Percentiles rank a stretch among this genome's conserved stretches.
Conservation (phyloP, 2,329 filamentous ascomycete species). For the Trichoderma sp. region DNA sequence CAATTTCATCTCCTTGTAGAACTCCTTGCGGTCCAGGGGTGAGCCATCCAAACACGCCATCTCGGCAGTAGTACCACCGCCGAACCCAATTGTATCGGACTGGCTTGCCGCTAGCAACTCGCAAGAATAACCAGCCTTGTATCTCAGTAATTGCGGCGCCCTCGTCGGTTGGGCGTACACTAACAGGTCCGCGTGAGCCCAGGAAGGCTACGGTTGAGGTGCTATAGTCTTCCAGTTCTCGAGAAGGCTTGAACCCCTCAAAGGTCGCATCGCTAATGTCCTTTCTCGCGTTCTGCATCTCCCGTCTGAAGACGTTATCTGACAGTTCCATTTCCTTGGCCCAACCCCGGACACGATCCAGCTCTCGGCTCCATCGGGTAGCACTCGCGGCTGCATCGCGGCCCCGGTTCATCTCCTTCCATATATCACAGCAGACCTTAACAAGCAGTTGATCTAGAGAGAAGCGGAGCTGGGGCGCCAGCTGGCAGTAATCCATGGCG, state of each 20-base stretch:
- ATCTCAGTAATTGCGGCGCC: slow-evolving; percentile 65
- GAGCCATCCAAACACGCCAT: slow-evolving; percentile 94
- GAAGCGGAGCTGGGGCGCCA: slow-evolving; percentile 80
- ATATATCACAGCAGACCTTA: slow-evolving; percentile 79
- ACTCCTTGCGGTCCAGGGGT: slow-evolving; percentile 82
- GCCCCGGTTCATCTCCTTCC: slow-evolving; percentile 76
- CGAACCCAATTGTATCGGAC: slow-evolving; percentile 85
- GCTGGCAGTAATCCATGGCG: slow-evolving; percentile 88
- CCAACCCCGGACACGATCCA: slow-evolving; percentile 92
- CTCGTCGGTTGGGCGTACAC: slow-evolving; percentile 54
- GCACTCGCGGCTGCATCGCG: slow-evolving; percentile 65
- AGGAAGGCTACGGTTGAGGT: slow-evolving; percentile 86
- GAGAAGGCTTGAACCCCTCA: slow-evolving; percentile 69
- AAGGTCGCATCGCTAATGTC: slow-evolving; percentile 80
- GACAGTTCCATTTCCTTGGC: slow-evolving; percentile 88
- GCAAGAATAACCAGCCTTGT: slow-evolving; percentile 89
- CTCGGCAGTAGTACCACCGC: slow-evolving; percentile 93
- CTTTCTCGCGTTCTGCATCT: slow-evolving; percentile 73
- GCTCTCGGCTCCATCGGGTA: slow-evolving; percentile 68
- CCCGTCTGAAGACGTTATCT: slow-evolving; percentile 78
- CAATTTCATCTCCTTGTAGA: slow-evolving; percentile 93
- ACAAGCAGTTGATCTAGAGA: slow-evolving; percentile 85
- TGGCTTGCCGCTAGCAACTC: slow-evolving; percentile 80
- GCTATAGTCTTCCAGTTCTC: slow-evolving; percentile 91
- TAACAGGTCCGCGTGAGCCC: slow-evolving; percentile 66